phyloP scores from a whole-genome alignment of 2,329 filamentous ascomycete genomes.

The Alternaria incomplexa region DNA sequence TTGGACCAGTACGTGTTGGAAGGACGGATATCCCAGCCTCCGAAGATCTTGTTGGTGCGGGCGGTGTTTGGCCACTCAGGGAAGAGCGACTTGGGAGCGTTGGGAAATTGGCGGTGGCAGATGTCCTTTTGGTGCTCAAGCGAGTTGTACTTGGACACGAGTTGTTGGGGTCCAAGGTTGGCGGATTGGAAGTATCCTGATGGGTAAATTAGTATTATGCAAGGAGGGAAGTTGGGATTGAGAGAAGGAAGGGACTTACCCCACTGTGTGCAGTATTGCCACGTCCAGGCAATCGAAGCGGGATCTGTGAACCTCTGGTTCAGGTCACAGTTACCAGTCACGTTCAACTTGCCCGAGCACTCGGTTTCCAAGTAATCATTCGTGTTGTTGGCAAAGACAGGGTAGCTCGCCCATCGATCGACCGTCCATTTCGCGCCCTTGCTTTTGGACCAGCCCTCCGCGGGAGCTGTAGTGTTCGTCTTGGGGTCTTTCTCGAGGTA shows the following conservation, averaged over 20 bases:
- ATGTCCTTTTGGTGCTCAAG: conserved; percentile 52
- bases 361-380: conserved; percentile 51
- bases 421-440: conserved; percentile 52
- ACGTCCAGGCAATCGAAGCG: conserved; percentile 54
- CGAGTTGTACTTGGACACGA: conserved; percentile 57
- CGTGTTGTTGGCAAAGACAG: conserved; percentile 44
- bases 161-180: conserved; percentile 55
- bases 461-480: conserved; percentile 45
- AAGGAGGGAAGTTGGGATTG: background rate
- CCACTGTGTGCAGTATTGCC: conserved; percentile 62
- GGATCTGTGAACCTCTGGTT: conserved; percentile 45
- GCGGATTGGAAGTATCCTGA: conserved; percentile 55
- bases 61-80: conserved; percentile 50
- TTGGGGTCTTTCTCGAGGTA: conserved; percentile 53
- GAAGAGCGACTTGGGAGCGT: conserved; percentile 48
- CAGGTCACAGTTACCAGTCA: conserved; percentile 46
- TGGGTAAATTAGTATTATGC: conserved; percentile 3
- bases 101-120: conserved; percentile 58
- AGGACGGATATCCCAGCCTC: conserved; percentile 60
- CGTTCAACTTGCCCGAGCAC: conserved; percentile 45
- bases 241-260: conserved; percentile 32
- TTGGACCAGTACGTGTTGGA: conserved; percentile 59
- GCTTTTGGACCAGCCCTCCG: conserved; percentile 50
- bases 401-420: conserved; percentile 52
- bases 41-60: conserved; percentile 52